Conservation (phyloP, 2,329 filamentous ascomycete species). For the Pseudomassariella vexata region DNA sequence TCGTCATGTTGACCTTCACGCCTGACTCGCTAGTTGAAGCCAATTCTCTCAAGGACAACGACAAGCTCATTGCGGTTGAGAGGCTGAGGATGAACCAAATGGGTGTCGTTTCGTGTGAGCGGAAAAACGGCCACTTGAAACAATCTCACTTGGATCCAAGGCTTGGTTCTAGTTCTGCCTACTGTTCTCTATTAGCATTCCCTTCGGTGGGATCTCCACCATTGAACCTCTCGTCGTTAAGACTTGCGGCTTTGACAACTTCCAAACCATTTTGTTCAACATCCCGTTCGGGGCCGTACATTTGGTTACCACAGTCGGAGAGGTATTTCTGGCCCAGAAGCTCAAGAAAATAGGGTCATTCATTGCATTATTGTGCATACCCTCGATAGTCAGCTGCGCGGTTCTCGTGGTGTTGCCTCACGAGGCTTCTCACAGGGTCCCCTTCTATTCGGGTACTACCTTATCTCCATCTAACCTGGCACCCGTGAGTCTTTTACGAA, state of each 20-base stretch:
- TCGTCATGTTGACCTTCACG: slow-evolving; percentile 40
- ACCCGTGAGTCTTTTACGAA: slow-evolving; percentile 32
- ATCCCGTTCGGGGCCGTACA: slow-evolving; percentile 52
- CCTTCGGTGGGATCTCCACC: slow-evolving; percentile 49
- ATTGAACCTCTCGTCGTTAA: slow-evolving; percentile 48
- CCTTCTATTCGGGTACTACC: slow-evolving; percentile 33
- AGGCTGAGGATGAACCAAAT: slow-evolving; percentile 49
- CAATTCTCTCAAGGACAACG: slow-evolving; percentile 42
- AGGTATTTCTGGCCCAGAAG: slow-evolving; percentile 41
- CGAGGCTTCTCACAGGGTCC: slow-evolving; percentile 13
- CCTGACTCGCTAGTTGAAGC: slow-evolving; percentile 45
- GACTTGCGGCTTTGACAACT: slow-evolving; percentile 44
- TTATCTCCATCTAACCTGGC: slow-evolving; percentile 50
- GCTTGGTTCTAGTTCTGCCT: slow-evolving; percentile 54
- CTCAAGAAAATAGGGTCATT: slow-evolving; percentile 46
- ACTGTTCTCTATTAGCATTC: slow-evolving; percentile 47
- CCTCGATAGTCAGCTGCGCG: slow-evolving; percentile 19
- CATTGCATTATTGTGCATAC: slow-evolving; percentile 23
- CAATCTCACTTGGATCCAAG: slow-evolving; percentile 52
- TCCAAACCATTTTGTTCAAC: slow-evolving; percentile 47
- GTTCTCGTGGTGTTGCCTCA: slow-evolving; percentile 19
- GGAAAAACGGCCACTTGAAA: slow-evolving; percentile 43
- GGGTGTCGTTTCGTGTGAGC: slow-evolving; percentile 45
- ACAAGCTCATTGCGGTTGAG: slow-evolving; percentile 49
- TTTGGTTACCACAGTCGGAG: slow-evolving; percentile 47